Conservation (phyloP, 179 eudicot genomes). For the Beta corolliflora region DNA sequence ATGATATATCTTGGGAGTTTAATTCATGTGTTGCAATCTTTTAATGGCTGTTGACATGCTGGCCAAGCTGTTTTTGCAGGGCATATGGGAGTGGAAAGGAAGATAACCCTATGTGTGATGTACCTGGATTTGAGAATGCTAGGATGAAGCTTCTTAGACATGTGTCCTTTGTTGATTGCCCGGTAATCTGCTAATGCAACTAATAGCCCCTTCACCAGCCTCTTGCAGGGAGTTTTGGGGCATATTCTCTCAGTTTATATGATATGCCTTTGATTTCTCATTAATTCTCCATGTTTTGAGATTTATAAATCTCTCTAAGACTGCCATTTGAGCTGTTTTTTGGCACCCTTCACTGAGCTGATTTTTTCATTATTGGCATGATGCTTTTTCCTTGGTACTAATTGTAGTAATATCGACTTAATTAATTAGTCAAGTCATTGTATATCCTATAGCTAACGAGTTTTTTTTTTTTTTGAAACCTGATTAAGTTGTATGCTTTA, state of each 20-base stretch:
- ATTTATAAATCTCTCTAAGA: neutral
- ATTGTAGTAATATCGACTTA: too few species aligned
- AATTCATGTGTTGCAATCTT: neutral
- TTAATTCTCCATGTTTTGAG: neutral
- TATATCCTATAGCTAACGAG: neutral
- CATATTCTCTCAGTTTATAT: neutral
- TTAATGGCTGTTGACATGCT: neutral
- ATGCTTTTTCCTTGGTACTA: too few species aligned
- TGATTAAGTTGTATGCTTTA: too few species aligned
- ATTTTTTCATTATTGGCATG: neutral
- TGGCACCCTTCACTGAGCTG: neutral
- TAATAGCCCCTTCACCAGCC: neutral
- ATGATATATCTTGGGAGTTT: neutral
- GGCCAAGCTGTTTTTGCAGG: conserved; percentile 43
- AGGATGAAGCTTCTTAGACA: conserved; percentile 93
- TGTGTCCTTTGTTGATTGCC: conserved; percentile 97
- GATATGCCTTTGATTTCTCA: neutral
- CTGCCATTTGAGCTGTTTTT: neutral
- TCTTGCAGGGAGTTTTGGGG: neutral
- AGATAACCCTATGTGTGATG: conserved; percentile 90
- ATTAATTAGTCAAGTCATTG: neutral
- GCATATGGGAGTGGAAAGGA: conserved; percentile 99
- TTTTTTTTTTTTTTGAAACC: neutral
- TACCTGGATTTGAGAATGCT: conserved; percentile 86
- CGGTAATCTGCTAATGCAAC: conserved; percentile 47